A percentile compares a stretch with the other conserved stretches of the same genome.
Conservation (phyloP, 352 stramenopile genomes). For the Globisporangium cystogenes region DNA sequence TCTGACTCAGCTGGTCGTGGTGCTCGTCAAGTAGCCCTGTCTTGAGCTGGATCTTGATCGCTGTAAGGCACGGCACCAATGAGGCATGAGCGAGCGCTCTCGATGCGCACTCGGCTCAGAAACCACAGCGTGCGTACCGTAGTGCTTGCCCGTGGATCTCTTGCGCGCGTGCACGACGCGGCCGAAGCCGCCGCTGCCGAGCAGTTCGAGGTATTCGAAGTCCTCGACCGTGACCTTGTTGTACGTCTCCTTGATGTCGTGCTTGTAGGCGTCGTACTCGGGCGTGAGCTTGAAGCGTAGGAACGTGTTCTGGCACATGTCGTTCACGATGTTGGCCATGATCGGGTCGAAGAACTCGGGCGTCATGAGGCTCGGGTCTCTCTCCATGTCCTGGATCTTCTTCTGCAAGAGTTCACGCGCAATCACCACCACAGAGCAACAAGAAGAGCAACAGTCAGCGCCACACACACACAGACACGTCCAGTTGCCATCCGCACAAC, state of each 20-base stretch:
- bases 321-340: constrained; percentile 57
- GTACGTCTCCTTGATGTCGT: constrained; percentile 82
- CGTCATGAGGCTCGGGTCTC: constrained; percentile 32
- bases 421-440: not conserved
- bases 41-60: constrained; percentile 93
- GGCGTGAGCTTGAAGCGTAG: constrained; percentile 65
- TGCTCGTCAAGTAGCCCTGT: constrained; percentile 82
- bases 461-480: too few relatives aligned
- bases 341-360: constrained; percentile 67
- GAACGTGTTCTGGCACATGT: constrained; percentile 83
- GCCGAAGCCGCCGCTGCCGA: constrained; percentile 89
- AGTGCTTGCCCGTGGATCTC: constrained; percentile 87
- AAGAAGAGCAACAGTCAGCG: too few relatives aligned
- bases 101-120: too few relatives aligned
- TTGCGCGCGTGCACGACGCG: constrained; percentile 88
- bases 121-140: constrained; percentile 34
- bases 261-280: constrained; percentile 70
- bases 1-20: constrained; percentile 77
- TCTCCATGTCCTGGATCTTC: constrained; percentile 50
- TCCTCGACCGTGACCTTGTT: constrained; percentile 82
- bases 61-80: constrained; percentile 12
- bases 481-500: not conserved
- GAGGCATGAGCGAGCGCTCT: too few relatives aligned
- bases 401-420: constrained; percentile 38
- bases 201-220: constrained; percentile 80